Percentiles rank a stretch among this genome's conserved stretches.
These are phyloP conservation scores for Leishmania tarentolae DNA, from an alignment of 208 protist genomes.

Conservation along the genomic window DNA sequence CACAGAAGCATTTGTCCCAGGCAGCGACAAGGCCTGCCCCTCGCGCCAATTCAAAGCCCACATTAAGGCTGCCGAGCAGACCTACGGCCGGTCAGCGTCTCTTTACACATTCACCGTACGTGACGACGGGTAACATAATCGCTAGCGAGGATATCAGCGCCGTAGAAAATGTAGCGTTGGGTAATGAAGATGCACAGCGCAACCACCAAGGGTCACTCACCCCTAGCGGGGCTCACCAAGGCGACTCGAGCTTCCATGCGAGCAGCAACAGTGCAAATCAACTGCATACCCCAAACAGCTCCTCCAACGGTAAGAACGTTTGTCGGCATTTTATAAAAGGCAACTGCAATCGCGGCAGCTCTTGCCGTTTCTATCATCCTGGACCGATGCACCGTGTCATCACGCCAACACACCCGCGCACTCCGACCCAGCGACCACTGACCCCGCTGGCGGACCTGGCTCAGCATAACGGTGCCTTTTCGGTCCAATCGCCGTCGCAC, in stretches of 20 bases:
- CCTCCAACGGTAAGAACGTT: slow-evolving; percentile 25
- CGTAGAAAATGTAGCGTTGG: neutral
- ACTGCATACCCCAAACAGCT: neutral
- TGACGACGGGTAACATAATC: slow-evolving; percentile 25
- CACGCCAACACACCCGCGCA: slow-evolving; percentile 27
- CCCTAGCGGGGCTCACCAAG: neutral
- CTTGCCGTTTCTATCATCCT: slow-evolving; percentile 62
- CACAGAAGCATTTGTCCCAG: neutral
- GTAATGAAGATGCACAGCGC: neutral
- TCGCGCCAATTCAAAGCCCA: neutral
- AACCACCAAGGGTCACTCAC: neutral
- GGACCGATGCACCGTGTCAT: slow-evolving; percentile 48
- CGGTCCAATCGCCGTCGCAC: slow-evolving; percentile 12
- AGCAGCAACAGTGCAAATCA: neutral
- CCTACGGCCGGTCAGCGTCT: neutral
- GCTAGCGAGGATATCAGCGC: slow-evolving; percentile 12
- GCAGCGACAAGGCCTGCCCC: neutral
- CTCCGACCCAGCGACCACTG: slow-evolving; percentile 34
- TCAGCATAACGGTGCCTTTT: slow-evolving; percentile 21
- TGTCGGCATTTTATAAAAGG: slow-evolving; percentile 63
- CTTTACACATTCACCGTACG: slow-evolving; percentile 26
- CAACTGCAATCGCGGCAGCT: slow-evolving; percentile 63
- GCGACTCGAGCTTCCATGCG: slow-evolving; percentile 7
- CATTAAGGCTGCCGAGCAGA: neutral
- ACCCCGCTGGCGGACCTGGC: slow-evolving; percentile 50